Evolutionary conservation across 352 stramenopile genomes (phyloP).

Genomic region (Phytophthora crassamura): DNA sequence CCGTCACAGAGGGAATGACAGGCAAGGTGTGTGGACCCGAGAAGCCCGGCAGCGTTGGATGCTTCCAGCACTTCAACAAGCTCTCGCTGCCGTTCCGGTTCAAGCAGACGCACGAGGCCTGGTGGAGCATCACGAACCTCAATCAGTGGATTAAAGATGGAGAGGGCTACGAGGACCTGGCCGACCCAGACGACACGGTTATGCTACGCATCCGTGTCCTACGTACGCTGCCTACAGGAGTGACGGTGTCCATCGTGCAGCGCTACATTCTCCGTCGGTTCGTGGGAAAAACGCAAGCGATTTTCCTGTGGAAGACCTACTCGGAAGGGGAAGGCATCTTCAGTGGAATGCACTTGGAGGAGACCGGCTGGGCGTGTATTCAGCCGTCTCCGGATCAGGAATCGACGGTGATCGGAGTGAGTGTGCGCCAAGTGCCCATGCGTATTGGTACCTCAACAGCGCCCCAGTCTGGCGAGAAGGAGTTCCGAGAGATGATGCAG

Average conservation of each 20-base stretch:
- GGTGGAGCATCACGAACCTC: slow-evolving; percentile 9
- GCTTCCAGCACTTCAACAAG: slow-evolving; percentile 7
- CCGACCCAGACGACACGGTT: slow-evolving; percentile 30
- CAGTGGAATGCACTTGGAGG: slow-evolving; percentile 51
- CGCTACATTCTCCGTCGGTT: slow-evolving; percentile 38
- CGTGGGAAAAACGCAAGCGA: slow-evolving; percentile 42
- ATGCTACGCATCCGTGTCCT: slow-evolving; percentile 34
- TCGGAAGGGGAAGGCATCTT: slow-evolving; percentile 41
- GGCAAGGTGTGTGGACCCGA: neutral
- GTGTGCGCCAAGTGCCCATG: slow-evolving; percentile 18
- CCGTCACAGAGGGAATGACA: slow-evolving; percentile 2
- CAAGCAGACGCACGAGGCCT: slow-evolving; percentile 1
- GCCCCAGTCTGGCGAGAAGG: neutral
- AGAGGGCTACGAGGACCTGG: slow-evolving; percentile 24
- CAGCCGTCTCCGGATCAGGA: slow-evolving; percentile 7
- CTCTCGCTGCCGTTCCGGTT: slow-evolving; percentile 9
- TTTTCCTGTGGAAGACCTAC: slow-evolving; percentile 56
- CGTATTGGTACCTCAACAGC: neutral
- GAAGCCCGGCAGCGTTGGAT: neutral
- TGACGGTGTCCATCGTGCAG: slow-evolving; percentile 17
- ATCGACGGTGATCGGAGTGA: slow-evolving; percentile 4
- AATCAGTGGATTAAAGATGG: slow-evolving; percentile 12
- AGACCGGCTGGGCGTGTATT: slow-evolving; percentile 51
- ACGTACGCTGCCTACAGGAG: neutral
- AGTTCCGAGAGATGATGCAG: slow-evolving; percentile 10